Evolutionary conservation across 2,329 filamentous ascomycete species (phyloP).

Genomic region (Fonsecaea pugnacius): DNA sequence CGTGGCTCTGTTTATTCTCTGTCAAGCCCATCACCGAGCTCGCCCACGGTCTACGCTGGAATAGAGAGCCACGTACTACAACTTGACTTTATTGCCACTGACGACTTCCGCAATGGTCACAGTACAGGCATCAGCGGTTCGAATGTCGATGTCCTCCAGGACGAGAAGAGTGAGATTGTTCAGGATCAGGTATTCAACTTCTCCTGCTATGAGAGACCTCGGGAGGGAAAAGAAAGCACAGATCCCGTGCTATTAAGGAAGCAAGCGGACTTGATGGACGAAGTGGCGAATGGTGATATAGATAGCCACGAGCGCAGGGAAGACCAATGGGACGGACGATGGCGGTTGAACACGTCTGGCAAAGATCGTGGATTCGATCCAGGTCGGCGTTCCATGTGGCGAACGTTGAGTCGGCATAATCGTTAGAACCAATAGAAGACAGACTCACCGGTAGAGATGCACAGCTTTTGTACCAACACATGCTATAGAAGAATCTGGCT

Average conservation of each 20-base stretch:
- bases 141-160: background rate
- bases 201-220: slow-evolving; percentile 52
- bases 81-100: slow-evolving; percentile 51
- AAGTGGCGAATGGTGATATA: background rate
- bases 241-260: slow-evolving; percentile 36
- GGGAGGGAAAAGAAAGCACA: slow-evolving; percentile 37
- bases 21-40: slow-evolving; percentile 50
- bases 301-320: background rate
- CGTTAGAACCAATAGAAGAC: background rate
- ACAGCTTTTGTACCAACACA: background rate
- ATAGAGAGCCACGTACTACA: slow-evolving; percentile 49
- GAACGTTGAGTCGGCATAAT: background rate
- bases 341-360: slow-evolving; percentile 12
- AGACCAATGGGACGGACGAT: slow-evolving; percentile 13
- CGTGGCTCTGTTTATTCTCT: slow-evolving; percentile 52
- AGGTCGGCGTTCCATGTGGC: background rate
- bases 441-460: background rate
- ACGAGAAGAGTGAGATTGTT: slow-evolving; percentile 10
- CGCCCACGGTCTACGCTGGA: slow-evolving; percentile 52
- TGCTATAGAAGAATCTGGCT: background rate
- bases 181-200: slow-evolving; percentile 41
- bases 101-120: slow-evolving; percentile 43
- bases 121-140: slow-evolving; percentile 8
- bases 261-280: slow-evolving; percentile 25
- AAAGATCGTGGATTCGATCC: slow-evolving; percentile 4